Evolutionary conservation across 1,284 basidiomycete genomes (phyloP).

Genomic region (Cryptococcus floricola): DNA sequence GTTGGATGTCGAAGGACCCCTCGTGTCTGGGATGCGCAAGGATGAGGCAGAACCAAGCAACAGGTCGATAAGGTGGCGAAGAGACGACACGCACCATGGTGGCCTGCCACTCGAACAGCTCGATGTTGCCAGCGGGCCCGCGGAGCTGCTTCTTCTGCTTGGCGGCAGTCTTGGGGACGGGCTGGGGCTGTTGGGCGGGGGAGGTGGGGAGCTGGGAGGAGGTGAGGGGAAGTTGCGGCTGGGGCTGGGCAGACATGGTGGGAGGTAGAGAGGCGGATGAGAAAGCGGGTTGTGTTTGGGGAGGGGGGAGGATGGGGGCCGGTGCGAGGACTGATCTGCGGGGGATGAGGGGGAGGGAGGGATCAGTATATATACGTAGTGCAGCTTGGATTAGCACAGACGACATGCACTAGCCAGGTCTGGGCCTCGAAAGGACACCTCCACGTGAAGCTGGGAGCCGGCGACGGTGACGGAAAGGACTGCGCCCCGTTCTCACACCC

Average conservation of each 20-base stretch:
- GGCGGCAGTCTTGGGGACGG: background rate
- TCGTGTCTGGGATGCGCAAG: no score
- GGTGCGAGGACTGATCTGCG: background rate
- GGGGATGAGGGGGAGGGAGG: background rate
- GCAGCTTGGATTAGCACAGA: no score
- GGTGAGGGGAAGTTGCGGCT: conserved; percentile 1
- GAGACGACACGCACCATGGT: background rate
- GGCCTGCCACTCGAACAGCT: background rate
- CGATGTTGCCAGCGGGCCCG: background rate
- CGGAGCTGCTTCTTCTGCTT: background rate
- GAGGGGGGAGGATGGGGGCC: background rate
- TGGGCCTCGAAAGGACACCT: no score
- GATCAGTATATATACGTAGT: background rate
- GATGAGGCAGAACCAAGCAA: no score
- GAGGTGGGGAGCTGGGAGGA: conserved; percentile 8
- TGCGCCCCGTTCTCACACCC: no score
- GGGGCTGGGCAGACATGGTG: background rate
- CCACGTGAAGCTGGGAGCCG: no score
- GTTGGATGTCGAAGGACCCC: background rate
- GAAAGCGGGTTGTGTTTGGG: background rate
- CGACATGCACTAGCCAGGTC: background rate
- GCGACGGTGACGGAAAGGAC: no score
- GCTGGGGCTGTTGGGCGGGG: background rate
- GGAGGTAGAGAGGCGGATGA: background rate
- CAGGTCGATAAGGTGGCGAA: background rate